Percentiles rank a stretch among this genome's conserved stretches.
phyloP scores from a whole-genome alignment of 148 eudicot genomes.

The Polygonum aviculare region DNA sequence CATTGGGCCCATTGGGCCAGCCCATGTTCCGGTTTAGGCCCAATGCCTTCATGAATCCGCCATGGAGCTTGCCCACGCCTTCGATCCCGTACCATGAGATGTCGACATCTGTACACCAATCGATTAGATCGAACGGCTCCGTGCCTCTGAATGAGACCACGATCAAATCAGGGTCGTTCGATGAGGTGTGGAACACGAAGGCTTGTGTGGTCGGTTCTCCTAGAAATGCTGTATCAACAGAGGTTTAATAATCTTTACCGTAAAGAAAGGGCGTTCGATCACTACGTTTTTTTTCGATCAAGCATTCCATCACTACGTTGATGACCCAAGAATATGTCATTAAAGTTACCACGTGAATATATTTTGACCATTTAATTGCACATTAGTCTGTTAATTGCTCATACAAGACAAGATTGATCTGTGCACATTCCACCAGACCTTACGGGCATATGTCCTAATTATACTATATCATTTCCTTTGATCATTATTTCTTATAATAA shows the following conservation, averaged over 20 bases:
- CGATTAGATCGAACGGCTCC: constrained; percentile 38
- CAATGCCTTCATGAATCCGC: constrained; percentile 70
- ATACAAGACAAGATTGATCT: background rate
- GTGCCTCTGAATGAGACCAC: constrained; percentile 75
- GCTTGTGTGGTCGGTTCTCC: constrained; percentile 35
- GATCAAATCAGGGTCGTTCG: constrained; percentile 22
- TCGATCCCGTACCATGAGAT: constrained; percentile 44
- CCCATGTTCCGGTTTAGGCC: constrained; percentile 39
- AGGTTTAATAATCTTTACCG: background rate
- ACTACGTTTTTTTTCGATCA: too few relatives aligned
- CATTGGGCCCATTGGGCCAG: constrained; percentile 34
- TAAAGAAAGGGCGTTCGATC: too few relatives aligned
- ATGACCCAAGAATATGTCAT: background rate
- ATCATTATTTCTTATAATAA: background rate
- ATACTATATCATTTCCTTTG: too few relatives aligned
- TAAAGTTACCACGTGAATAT: background rate
- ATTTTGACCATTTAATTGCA: background rate
- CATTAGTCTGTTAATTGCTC: background rate
- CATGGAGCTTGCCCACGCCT: constrained; percentile 46
- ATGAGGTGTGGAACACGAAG: constrained; percentile 35
- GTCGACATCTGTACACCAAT: constrained; percentile 61
- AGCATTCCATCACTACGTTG: background rate
- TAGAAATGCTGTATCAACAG: constrained; percentile 28
- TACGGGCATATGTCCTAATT: background rate
- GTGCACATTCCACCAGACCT: background rate